Evolutionary conservation across 306 rosid genomes (phyloP), one percentile per base, ranked within the genome.

Genomic region (Quercus mongolica): DNA sequence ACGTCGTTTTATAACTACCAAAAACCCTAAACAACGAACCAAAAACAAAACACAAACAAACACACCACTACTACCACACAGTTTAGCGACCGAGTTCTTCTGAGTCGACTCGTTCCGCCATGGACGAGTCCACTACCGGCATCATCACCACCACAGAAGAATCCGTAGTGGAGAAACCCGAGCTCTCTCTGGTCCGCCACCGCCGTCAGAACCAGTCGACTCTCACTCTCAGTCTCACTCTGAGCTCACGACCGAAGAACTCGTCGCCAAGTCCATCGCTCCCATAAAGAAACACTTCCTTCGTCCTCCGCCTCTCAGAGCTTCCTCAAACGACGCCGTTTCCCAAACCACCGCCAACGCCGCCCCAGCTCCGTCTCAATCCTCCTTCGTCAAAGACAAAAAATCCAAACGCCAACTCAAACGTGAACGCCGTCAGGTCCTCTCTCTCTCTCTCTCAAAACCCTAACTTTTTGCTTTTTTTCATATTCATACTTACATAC

Each of bases 321-420:
- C 83, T 71, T 73, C 81, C 19, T 63, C 86, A 9, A 74, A 56
- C 75, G 87, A 80, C 79, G 76, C 51, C 63, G 86, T 74, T 67
- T 69, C 89, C 1, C 62, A 33, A 72, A 62, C 79, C 51, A 79
- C 79, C 25, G 76, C 83, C 28, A 85, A 80, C 69, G 19, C 74
- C 58, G 46, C 92, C 21, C 7, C 28, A 15, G 10, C 20, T 35
- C 72, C 25, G 17, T 30, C 78, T 71, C 84, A 79, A 55, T 51
- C 89, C 2, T 65, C 61, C 65, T 59, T 87, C 13, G 81, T 78
- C 4, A 92, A 92, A 85, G 95, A 92, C 80, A 92, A 92, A 90
- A 92, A 92, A 81, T 94, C 99, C 49, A 94, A 91, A 74, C 99
- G 99, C 79, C 99, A 94, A 61, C 90, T 91, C 85, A 94, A 94